These are phyloP conservation scores for Prunus fruticosa DNA, from an alignment of 306 rosid species.

Conservation along the genomic window DNA sequence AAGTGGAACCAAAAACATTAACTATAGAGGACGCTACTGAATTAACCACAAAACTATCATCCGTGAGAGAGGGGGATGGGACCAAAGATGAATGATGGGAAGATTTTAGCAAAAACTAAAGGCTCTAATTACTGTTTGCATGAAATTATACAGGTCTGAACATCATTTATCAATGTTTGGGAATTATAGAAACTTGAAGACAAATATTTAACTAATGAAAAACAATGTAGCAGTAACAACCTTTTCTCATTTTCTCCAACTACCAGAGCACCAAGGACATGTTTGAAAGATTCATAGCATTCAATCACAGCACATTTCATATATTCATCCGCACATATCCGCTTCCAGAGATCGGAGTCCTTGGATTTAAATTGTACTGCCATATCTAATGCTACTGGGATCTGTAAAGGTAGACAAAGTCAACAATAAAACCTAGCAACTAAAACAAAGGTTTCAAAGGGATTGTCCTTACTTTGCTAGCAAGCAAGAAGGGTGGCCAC, in stretches of 20 bases:
- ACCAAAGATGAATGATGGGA: neutral
- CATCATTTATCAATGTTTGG: neutral
- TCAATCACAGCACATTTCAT: constrained; percentile 94
- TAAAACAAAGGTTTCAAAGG: constrained; percentile 20
- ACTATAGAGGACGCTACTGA: neutral
- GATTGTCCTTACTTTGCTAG: constrained; percentile 76
- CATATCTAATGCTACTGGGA: constrained; percentile 92
- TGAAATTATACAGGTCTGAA: neutral
- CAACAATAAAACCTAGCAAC: constrained; percentile 27
- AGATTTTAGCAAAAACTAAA: neutral
- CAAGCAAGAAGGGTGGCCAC: constrained; percentile 98
- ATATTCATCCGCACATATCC: constrained; percentile 87
- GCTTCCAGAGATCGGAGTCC: constrained; percentile 93
- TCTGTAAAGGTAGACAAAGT: constrained; percentile 51
- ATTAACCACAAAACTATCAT: neutral
- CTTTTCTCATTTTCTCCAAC: constrained; percentile 90
- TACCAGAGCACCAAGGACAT: constrained; percentile 58
- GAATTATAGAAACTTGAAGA: constrained; percentile 1
- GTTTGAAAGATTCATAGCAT: constrained; percentile 81
- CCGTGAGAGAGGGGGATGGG: neutral
- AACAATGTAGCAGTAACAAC: constrained; percentile 35
- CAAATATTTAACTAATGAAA: neutral
- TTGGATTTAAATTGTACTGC: constrained; percentile 82
- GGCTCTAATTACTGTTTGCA: neutral
- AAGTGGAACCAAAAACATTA: neutral